phyloP scores from a whole-genome alignment of 345 rosid species.

The Psidium friedrichsthalianum region DNA sequence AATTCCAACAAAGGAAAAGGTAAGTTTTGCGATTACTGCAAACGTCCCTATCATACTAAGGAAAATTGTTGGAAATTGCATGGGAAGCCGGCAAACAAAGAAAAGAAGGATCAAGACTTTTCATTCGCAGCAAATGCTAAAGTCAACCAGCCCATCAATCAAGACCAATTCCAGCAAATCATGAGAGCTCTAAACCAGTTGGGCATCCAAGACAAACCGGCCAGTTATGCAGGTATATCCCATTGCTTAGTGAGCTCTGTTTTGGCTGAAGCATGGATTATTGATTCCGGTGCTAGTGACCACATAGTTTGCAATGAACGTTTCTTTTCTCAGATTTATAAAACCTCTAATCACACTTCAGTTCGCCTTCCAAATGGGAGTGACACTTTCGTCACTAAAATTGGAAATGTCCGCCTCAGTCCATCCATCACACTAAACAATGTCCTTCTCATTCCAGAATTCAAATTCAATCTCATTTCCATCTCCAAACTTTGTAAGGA shows the following conservation, averaged over 20 bases:
- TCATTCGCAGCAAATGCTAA: neutral
- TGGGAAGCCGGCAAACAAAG: neutral
- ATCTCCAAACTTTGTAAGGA: neutral
- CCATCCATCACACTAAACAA: neutral
- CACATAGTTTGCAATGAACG: neutral
- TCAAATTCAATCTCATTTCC: neutral
- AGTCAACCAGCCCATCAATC: neutral
- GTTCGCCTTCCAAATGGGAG: neutral
- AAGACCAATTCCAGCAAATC: neutral
- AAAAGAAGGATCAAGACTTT: neutral
- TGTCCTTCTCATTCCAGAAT: neutral
- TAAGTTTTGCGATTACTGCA: neutral
- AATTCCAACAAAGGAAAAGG: neutral
- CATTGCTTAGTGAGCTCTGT: neutral
- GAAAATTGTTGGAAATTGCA: neutral
- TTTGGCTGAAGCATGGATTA: neutral
- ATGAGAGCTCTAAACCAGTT: neutral
- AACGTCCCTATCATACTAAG: neutral
- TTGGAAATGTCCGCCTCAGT: neutral
- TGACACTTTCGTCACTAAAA: neutral
- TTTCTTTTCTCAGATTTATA: neutral
- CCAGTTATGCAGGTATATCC: neutral
- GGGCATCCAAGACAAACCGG: neutral
- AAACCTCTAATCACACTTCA: neutral
- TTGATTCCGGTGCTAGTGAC: neutral